Base-by-base conservation (phyloP, 345 rosid genomes). In the Sisymbrium irio region DNA sequence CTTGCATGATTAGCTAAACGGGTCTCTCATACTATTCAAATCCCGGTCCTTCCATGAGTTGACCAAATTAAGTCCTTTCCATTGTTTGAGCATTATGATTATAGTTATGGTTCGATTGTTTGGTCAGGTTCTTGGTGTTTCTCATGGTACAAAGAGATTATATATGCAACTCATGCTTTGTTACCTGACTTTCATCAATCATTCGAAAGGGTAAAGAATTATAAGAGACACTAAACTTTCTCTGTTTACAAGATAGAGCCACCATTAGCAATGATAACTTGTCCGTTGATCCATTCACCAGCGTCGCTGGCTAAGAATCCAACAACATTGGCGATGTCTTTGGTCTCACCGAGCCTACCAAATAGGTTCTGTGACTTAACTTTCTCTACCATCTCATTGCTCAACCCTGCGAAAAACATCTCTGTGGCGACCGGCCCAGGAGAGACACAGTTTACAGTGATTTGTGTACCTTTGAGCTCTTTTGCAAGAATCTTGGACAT, bases 281-380 rank as follows among this genome's bases (percentile, higher is more conserved):
- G 79, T 5, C 87, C 82, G 5, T 84, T 84, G 28, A 82, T 42
- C 87, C 87, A 84, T 60, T 79, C 17, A 1, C 58, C 17, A 53
- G 57, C 33, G 57, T 25, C 57, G 0, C 57, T 51, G 17, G 57
- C 57, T 12, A 51, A 12, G 33, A 53, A 53, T 27, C 58, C 58
- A 53, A 53, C 58, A 53, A 53, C 11, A 27, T 27, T 6, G 1
- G 58, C 58, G 0, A 53, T 53, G 18, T 53, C 58, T 53, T 53
- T 53, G 58, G 58, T 25, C 58, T 53, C 58, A 53, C 58, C 35
- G 5, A 3, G 58, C 17, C 58, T 27, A 53, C 58, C 58, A 53
- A 53, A 27, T 25, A 27, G 9, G 17, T 53, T 53, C 35, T 53
- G 58, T 13, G 58, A 3, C 58, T 53, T 51, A 2, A 51, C 57